Conservation (phyloP, 2,329 filamentous ascomycete species). For the Paecilomyces niveus region DNA sequence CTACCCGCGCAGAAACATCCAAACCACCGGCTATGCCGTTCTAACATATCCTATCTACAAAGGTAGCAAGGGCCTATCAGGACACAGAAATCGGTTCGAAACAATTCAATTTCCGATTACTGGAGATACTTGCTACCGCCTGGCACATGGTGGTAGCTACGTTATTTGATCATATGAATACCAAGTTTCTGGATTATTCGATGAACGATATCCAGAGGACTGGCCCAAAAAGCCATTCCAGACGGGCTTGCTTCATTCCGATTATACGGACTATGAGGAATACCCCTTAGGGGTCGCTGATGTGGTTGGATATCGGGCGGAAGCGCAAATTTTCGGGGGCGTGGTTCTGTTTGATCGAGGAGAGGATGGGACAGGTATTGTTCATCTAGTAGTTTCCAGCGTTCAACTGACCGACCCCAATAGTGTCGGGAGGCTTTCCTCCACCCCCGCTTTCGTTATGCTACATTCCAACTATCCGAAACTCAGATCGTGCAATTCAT, state of each 20-base stretch:
- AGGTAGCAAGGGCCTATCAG: not conserved
- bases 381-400: not conserved
- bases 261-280: not conserved
- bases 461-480: conserved; percentile 4
- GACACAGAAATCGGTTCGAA: not conserved
- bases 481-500: conserved; percentile 2
- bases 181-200: not conserved
- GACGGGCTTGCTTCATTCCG: not conserved
- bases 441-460: conserved; percentile 1
- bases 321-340: conserved; percentile 2
- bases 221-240: not conserved
- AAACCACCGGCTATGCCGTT: no score
- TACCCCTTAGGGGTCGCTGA: conserved; percentile 3
- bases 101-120: not conserved
- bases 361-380: conserved; percentile 1
- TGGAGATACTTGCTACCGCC: not conserved
- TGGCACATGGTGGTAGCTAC: not conserved
- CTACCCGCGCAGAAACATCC: no score
- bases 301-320: conserved; percentile 4
- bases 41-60: not conserved
- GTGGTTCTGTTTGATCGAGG: conserved; percentile 5
- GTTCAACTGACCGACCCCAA: not conserved
- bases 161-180: not conserved
- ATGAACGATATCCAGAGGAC: no score
- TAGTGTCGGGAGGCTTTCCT: conserved; percentile 6